Conservation (phyloP, 2,329 filamentous ascomycete genomes). For the Aotearoamyces nothofagi region DNA sequence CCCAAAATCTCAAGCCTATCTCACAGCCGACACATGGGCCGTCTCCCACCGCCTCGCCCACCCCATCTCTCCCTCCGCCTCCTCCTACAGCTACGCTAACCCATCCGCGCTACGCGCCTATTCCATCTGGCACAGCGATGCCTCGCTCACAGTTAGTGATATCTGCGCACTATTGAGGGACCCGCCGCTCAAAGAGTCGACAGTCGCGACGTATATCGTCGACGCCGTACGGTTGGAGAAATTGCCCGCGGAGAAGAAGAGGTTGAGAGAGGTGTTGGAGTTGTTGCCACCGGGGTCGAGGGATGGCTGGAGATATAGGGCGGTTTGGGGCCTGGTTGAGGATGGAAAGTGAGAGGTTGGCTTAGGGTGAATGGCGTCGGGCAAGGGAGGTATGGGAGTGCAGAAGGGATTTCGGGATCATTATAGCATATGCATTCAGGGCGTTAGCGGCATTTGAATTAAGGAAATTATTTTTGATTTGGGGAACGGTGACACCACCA, state of each 20-base stretch:
- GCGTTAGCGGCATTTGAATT: too few species aligned
- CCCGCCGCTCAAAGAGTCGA: conserved; percentile 39
- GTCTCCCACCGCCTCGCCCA: conserved; percentile 7
- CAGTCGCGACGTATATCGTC: conserved; percentile 44
- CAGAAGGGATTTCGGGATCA: too few species aligned
- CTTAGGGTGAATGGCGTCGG: too few species aligned
- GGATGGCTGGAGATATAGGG: too few species aligned
- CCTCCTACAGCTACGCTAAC: conserved; percentile 6
- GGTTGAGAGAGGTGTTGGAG: conserved; percentile 31
- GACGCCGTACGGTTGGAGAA: conserved; percentile 34
- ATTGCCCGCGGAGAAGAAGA: conserved; percentile 30
- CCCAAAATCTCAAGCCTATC: conserved; percentile 6
- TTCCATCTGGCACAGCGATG: conserved; percentile 44
- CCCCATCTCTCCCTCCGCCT: conserved; percentile 2
- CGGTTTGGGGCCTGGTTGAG: too few species aligned
- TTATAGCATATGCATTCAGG: too few species aligned
- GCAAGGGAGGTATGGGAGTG: too few species aligned
- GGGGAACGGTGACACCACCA: too few species aligned
- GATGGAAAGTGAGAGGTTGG: too few species aligned
- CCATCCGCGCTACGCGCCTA: conserved; percentile 37
- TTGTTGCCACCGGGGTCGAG: too few species aligned
- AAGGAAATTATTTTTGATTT: too few species aligned
- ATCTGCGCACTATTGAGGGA: conserved; percentile 41
- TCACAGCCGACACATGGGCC: conserved; percentile 13
- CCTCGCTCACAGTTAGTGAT: conserved; percentile 28